Evolutionary conservation across 1,139 yeast genomes (phyloP), one percentile per base, ranked within the genome.

Genomic region (Geotrichum europaeum): DNA sequence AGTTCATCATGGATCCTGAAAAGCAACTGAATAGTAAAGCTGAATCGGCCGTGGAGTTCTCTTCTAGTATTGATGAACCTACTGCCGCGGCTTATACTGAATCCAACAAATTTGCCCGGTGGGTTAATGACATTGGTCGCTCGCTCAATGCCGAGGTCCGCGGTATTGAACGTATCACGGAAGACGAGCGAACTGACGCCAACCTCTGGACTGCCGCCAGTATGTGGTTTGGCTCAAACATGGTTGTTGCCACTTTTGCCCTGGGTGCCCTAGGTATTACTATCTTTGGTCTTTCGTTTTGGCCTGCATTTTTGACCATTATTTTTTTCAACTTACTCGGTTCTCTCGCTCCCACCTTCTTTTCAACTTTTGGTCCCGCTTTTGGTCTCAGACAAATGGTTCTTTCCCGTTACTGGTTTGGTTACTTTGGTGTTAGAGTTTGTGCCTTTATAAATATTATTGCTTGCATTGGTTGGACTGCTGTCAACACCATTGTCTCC

Each of bases 391-490:
- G 97, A 76, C 97, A 91, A 75, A 87, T 91, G 90, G 80, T 89
- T 55, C 73, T 92, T 65, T 84, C 96, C 18, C 82, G 92, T 66
- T 91, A 81, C 75, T 80, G 91, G 70, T 80, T 86, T 68, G 97
- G 97, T 67, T 84, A 86, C 72, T 74, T 79, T 53, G 85, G 88
- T 57, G 86, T 88, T 75, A 82, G 96, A 73, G 79, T 91, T 61
- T 88, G 91, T 70, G 86, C 96, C 20, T 73, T 86, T 52, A 79
- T 91, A 70, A 91, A 91, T 72, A 83, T 86, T 69, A 75, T 91
- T 69, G 95, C 96, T 20, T 89, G 97, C 81, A 82, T 91, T 65
- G 97, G 97, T 66, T 91, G 97, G 97, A 91, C 96, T 75, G 89
- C 96, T 20, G 95, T 90, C 55, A 92, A 91, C 75, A 88, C 90